Conservation (phyloP, 495 filamentous ascomycete genomes). For the Halenospora varia region DNA sequence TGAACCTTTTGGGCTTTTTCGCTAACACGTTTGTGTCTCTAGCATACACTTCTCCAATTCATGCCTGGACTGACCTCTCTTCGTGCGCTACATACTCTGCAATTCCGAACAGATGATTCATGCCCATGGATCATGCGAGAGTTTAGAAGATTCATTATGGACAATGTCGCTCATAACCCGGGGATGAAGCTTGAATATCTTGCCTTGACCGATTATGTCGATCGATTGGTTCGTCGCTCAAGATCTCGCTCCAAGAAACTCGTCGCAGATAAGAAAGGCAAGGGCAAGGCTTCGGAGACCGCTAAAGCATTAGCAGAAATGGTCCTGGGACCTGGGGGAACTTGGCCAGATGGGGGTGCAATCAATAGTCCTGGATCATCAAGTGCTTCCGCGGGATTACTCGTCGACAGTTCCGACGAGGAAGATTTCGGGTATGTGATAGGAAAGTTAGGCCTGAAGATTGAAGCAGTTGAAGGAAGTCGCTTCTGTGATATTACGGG, state of each 20-base stretch:
- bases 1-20: too few species aligned
- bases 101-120: slow-evolving; percentile 45
- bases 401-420: slow-evolving; percentile 24
- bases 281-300: slow-evolving; percentile 23
- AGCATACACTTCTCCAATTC: slow-evolving; percentile 52
- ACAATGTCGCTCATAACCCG: slow-evolving; percentile 47
- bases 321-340: background rate
- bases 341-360: background rate
- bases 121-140: slow-evolving; percentile 44
- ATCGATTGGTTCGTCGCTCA: slow-evolving; percentile 35
- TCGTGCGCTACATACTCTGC: slow-evolving; percentile 48
- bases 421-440: slow-evolving; percentile 25
- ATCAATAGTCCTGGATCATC: background rate
- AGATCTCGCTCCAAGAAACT: background rate
- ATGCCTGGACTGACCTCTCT: slow-evolving; percentile 41
- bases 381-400: background rate
- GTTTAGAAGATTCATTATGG: slow-evolving; percentile 46
- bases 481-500: slow-evolving; percentile 43
- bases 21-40: too few species aligned
- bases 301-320: background rate
- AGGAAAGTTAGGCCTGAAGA: slow-evolving; percentile 15
- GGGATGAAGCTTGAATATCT: slow-evolving; percentile 49
- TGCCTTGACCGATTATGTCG: slow-evolving; percentile 40
- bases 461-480: slow-evolving; percentile 35
- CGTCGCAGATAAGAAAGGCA: slow-evolving; percentile 8